Evolutionary conservation across 192 early-diverging fungal genomes (phyloP), one percentile per base, ranked within the genome.

Genomic region (Coemansia sp.): DNA sequence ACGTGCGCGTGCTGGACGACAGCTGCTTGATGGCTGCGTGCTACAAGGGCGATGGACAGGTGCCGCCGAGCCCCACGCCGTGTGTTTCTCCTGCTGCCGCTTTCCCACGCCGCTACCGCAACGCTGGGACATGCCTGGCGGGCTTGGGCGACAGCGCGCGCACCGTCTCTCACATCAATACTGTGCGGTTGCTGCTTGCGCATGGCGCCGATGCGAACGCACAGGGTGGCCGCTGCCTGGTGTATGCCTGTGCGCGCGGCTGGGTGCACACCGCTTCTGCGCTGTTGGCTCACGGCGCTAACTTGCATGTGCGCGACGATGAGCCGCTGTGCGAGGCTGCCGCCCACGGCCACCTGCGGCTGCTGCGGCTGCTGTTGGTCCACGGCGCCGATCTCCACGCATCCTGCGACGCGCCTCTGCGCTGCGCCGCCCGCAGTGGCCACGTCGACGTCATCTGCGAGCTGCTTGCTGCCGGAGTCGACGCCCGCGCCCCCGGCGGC

Each of bases 41-140:
- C 52, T 82, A 76, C 55, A 61, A 62, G 27, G 79, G 79, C 61
- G 79, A 82, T 41, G 79, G 79, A 34, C 19, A 28, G 22, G 30
- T 55, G 16, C 62, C 65, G 44, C 38, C 38, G 38, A 14, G 14
- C 38, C 9, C 16, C 14, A 16, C 38, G 14, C 7, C 38, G 3
- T 44, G 38, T 44, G 38, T 16, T 44, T 44, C 5, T 9, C 38
- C 38, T 3, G 12, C 12, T 16, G 38, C 38, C 4, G 38, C 38
- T 9, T 14, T 16, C 14, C 38, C 14, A 16, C 38, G 38, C 38
- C 38, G 38, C 12, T 44, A 44, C 14, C 38, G 12, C 38, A 44
- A 44, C 8, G 14, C 38, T 16, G 38, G 38, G 38, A 16, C 38
- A 16, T 16, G 38, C 9, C 38, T 16, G 38, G 38, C 38, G 14